A percentile compares a stretch with the other conserved stretches of the same genome.
Conservation (phyloP, 208 protist genomes). For the Zelonia costaricensis region DNA sequence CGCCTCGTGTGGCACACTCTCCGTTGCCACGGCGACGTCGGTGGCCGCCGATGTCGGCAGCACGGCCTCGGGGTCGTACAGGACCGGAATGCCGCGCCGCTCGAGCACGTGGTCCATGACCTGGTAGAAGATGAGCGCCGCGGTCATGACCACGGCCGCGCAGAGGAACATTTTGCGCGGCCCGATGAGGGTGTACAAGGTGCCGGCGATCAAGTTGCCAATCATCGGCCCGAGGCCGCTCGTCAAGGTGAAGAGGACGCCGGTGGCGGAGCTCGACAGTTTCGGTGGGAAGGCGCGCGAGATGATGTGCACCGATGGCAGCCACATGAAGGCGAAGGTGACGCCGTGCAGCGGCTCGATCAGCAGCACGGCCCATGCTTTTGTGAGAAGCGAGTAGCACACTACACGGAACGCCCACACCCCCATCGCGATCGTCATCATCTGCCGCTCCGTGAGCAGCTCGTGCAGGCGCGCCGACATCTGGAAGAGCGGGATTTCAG, state of each 20-base stretch:
- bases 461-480: conserved; percentile 35
- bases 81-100: conserved; percentile 14
- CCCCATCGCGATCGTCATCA: conserved; percentile 58
- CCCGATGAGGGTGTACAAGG: conserved; percentile 50
- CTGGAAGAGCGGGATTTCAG: conserved; percentile 79
- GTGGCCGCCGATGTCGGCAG: neutral
- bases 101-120: conserved; percentile 37
- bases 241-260: conserved; percentile 50
- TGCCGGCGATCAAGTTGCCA: conserved; percentile 55
- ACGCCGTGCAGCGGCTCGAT: conserved; percentile 77
- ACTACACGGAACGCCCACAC: conserved; percentile 53
- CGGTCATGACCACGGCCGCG: conserved; percentile 32
- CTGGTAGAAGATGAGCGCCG: conserved; percentile 33
- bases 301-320: conserved; percentile 46
- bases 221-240: conserved; percentile 55
- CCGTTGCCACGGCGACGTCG: neutral
- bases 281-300: conserved; percentile 41
- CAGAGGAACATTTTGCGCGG: conserved; percentile 50
- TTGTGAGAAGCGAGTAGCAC: conserved; percentile 57
- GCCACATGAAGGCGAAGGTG: conserved; percentile 73
- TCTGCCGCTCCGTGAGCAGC: conserved; percentile 41
- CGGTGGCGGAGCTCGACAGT: conserved; percentile 55
- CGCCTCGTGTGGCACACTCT: no score
- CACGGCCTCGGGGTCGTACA: conserved; percentile 19
- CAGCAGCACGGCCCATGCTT: conserved; percentile 64